Evolutionary conservation across 257 asterid genomes (phyloP).

Genomic region (Forsythia suspensa): DNA sequence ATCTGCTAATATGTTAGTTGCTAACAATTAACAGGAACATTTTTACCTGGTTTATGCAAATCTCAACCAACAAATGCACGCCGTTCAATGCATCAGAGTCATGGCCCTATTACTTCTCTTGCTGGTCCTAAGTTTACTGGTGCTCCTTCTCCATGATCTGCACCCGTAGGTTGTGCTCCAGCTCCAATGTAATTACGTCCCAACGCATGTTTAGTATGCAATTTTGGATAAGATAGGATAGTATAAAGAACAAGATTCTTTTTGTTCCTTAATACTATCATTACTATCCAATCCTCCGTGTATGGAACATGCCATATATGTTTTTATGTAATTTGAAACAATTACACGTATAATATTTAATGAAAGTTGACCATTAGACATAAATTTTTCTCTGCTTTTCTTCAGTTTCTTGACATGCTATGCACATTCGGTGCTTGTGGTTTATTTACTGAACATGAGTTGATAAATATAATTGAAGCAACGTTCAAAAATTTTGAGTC

Average conservation of each 20-base stretch:
- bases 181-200: not conserved
- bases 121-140: not conserved
- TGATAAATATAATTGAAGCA: too few relatives aligned
- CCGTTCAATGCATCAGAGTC: conserved; percentile 26
- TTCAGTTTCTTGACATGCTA: too few relatives aligned
- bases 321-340: not conserved
- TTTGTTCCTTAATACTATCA: not conserved
- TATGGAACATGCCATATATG: too few relatives aligned
- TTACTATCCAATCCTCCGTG: not conserved
- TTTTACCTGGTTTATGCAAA: conserved; percentile 26
- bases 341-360: not conserved
- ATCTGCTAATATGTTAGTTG: not conserved
- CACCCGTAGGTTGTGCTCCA: not conserved
- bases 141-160: not conserved
- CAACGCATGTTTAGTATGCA: not conserved
- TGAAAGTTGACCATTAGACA: not conserved
- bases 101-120: not conserved
- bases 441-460: too few relatives aligned
- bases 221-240: too few relatives aligned
- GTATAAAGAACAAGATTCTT: too few relatives aligned
- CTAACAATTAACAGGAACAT: conserved; percentile 23
- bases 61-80: not conserved
- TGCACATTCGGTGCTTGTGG: too few relatives aligned
- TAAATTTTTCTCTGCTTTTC: too few relatives aligned
- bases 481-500: too few relatives aligned